Base-by-base conservation (phyloP, 108 stramenopile genomes). In the Pseudonitzschia delicatissima region DNA sequence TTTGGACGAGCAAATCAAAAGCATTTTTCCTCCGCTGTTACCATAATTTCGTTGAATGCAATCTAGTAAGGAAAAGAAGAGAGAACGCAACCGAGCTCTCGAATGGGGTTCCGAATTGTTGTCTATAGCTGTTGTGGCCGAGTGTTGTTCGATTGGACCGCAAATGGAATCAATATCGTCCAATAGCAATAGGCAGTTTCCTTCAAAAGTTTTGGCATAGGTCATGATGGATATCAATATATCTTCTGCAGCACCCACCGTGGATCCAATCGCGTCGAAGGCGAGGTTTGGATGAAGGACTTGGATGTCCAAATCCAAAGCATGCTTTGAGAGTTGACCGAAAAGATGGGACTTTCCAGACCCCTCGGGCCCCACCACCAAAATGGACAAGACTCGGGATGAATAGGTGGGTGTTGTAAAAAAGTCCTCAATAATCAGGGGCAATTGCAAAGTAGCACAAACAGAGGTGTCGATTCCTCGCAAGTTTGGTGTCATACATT, bases 281-380 rank as follows among this genome's bases (percentile, higher is more conserved):
- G 84, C 80, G 4, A 79, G 63, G 0, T 47, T 37, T n/a, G 88
- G 88, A 28, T 84, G 76, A 27, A 90, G 59, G 0, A 93, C 72
- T 69, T 57, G 9, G 21, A 39, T 69, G 23, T 23, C 51, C 3
- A 29, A 25, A 60, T 89, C 72, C 31, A 86, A 81, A n/a, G n/a
- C n/a, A n/a, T n/a, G n/a, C n/a, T n/a, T n/a, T n/a, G n/a, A n/a
- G n/a, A n/a, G n/a, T n/a, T n/a, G n/a, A n/a, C n/a, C n/a, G n/a
- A n/a, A n/a, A n/a, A 86, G 62, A 66, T 78, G 68, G 1, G 89
- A 84, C 51, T 93, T 93, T 11, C 89, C 92, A 36, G 73, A 79
- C 5, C 92, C 92, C 65, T 81, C 74, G 39, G 78, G 63, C n/a
- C 89, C 92, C 2, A 78, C 57, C 25, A 87, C 13, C n/a, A 93